These are phyloP conservation scores for Ustilago trichophora DNA, from an alignment of 1,284 basidiomycete genomes.

Conservation along the genomic window DNA sequence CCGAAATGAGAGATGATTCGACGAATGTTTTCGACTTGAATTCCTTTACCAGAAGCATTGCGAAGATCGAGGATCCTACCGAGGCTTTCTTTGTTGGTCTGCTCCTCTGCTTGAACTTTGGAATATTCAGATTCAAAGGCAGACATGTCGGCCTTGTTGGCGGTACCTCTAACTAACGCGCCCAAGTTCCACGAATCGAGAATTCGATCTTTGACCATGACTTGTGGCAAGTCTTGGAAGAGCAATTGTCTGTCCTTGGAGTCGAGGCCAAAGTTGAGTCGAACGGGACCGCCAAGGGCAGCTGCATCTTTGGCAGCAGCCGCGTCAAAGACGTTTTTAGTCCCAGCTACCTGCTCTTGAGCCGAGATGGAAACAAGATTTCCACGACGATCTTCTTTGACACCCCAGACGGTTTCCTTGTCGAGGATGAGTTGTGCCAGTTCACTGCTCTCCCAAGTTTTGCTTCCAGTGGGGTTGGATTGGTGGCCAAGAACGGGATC, in stretches of 20 bases:
- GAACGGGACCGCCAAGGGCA: slow-evolving; percentile 45
- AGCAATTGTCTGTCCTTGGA: slow-evolving; percentile 51
- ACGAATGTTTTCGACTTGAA: slow-evolving; percentile 84
- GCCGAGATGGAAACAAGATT: slow-evolving; percentile 43
- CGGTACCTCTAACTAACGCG: slow-evolving; percentile 31
- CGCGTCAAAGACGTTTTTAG: slow-evolving; percentile 10
- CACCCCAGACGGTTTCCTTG: slow-evolving; percentile 62
- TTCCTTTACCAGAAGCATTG: slow-evolving; percentile 84
- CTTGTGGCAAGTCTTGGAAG: slow-evolving; percentile 59
- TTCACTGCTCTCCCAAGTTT: slow-evolving; percentile 54
- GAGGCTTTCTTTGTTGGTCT: slow-evolving; percentile 74
- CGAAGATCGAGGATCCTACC: slow-evolving; percentile 81
- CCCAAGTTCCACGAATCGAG: slow-evolving; percentile 50
- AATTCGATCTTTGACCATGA: slow-evolving; percentile 62
- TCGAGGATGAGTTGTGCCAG: slow-evolving; percentile 54
- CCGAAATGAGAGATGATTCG: slow-evolving; percentile 85
- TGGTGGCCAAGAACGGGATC: slow-evolving; percentile 76
- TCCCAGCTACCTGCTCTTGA: background rate
- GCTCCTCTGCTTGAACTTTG: slow-evolving; percentile 68
- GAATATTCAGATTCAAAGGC: slow-evolving; percentile 45
- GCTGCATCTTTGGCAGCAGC: slow-evolving; percentile 11
- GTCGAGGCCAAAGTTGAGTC: slow-evolving; percentile 62
- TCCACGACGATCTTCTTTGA: slow-evolving; percentile 59
- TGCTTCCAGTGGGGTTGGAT: slow-evolving; percentile 68
- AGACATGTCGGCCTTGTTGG: slow-evolving; percentile 44